Conservation (phyloP, 2,329 filamentous ascomycete genomes). For the Hirsutella minnesotensis region DNA sequence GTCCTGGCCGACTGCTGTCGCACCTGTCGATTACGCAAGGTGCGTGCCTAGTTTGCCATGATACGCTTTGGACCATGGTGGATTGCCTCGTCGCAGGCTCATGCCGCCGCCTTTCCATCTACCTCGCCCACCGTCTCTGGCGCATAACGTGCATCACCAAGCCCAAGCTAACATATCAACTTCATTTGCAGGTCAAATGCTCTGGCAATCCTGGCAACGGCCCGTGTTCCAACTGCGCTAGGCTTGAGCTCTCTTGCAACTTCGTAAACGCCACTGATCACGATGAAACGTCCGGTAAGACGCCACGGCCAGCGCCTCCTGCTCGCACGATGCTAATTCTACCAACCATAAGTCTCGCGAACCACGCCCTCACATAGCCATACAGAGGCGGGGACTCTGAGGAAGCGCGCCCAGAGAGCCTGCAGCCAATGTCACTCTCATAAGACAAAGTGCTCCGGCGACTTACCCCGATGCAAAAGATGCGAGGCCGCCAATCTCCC, state of each 20-base stretch:
- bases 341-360: constrained; percentile 16
- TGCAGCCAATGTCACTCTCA: constrained; percentile 28
- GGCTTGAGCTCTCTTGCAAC: constrained; percentile 24
- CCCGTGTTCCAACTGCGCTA: constrained; percentile 24
- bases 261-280: constrained; percentile 15
- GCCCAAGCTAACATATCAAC: neutral
- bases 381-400: constrained; percentile 28
- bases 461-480: constrained; percentile 25
- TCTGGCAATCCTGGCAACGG: constrained; percentile 22
- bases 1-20: constrained; percentile 20
- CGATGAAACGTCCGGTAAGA: constrained; percentile 11
- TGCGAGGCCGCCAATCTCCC: constrained; percentile 20
- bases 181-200: constrained; percentile 26
- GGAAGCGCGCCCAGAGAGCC: constrained; percentile 29
- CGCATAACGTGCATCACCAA: too few relatives aligned
- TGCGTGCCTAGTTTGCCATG: constrained; percentile 6
- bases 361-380: constrained; percentile 27
- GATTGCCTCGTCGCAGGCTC: too few relatives aligned
- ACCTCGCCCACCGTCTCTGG: neutral
- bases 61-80: too few relatives aligned
- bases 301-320: neutral
- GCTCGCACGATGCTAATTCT: neutral
- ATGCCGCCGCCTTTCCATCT: neutral
- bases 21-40: constrained; percentile 26
- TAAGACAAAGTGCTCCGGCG: constrained; percentile 31